Percentiles rank a stretch among this genome's conserved stretches.
Conservation (phyloP, 2,329 filamentous ascomycete species). For the Talaromyces funiculosus region DNA sequence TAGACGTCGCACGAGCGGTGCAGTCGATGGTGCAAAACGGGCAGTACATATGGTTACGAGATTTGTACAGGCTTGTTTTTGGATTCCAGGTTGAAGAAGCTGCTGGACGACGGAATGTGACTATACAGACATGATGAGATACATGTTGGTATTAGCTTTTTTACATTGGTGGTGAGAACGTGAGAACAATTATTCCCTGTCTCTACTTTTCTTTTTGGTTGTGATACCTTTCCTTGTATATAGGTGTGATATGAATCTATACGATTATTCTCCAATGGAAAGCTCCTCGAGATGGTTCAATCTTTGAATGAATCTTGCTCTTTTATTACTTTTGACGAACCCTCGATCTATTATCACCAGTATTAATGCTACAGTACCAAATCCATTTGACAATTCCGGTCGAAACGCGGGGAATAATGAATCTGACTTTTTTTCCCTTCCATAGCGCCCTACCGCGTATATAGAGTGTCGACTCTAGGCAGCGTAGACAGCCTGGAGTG, state of each 20-base stretch:
- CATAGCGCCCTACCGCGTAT: background rate
- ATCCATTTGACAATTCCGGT: background rate
- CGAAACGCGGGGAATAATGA: background rate
- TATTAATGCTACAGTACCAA: no score
- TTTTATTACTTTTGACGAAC: no score
- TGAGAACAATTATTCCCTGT: background rate
- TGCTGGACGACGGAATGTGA: conserved; percentile 57
- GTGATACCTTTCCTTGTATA: conserved; percentile 3
- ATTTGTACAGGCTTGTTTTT: conserved; percentile 79
- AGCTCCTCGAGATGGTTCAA: background rate
- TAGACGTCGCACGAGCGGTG: conserved; percentile 76
- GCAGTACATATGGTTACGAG: conserved; percentile 72
- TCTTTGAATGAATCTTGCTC: no score
- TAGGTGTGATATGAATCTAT: conserved; percentile 1
- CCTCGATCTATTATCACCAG: no score
- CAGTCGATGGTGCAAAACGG: conserved; percentile 65
- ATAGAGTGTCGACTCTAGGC: background rate
- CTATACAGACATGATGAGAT: conserved; percentile 29
- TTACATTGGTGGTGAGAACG: background rate
- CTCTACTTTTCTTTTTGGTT: background rate
- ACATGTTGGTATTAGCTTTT: background rate
- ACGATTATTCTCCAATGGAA: background rate
- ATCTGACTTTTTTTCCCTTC: background rate
- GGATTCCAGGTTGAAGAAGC: conserved; percentile 77
- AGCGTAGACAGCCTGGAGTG: no score